A percentile compares a stretch with the other conserved stretches of the same genome.
Conservation (phyloP, 352 stramenopile species). For the Phytophthora gonapodyides region DNA sequence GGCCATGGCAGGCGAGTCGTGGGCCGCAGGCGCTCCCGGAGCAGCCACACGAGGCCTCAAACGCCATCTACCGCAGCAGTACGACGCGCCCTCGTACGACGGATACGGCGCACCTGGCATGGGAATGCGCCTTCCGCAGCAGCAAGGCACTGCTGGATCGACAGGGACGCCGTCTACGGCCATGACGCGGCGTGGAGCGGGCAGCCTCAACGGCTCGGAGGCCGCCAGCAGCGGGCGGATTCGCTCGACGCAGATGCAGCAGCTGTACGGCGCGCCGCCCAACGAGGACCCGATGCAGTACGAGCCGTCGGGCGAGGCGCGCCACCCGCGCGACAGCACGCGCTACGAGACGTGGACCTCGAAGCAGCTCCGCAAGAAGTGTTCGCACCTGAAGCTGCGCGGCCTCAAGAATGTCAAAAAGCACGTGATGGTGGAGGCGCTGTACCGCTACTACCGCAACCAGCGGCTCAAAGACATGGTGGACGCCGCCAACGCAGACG, state of each 20-base stretch:
- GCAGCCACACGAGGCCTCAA: conserved; percentile 38
- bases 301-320: conserved; percentile 48
- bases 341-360: conserved; percentile 84
- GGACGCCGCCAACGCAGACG: conserved; percentile 13
- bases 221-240: background rate
- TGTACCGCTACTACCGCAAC: conserved; percentile 81
- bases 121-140: conserved; percentile 1
- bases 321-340: conserved; percentile 58
- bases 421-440: conserved; percentile 83
- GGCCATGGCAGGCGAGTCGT: conserved; percentile 33
- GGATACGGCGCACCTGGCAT: conserved; percentile 5
- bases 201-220: conserved; percentile 12
- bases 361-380: conserved; percentile 84
- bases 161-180: conserved; percentile 12
- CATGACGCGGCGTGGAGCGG: conserved; percentile 18
- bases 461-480: conserved; percentile 59
- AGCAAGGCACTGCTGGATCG: background rate
- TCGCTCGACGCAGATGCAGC: conserved; percentile 19
- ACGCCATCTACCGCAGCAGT: conserved; percentile 42
- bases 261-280: conserved; percentile 27
- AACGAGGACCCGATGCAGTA: conserved; percentile 48
- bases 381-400: conserved; percentile 77
- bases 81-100: conserved; percentile 28
- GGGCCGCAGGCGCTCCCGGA: conserved; percentile 5
- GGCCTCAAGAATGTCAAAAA: conserved; percentile 88